These are phyloP conservation scores for Sporothrix mexicana DNA, from an alignment of 2,329 filamentous ascomycete genomes.

Conservation along the genomic window DNA sequence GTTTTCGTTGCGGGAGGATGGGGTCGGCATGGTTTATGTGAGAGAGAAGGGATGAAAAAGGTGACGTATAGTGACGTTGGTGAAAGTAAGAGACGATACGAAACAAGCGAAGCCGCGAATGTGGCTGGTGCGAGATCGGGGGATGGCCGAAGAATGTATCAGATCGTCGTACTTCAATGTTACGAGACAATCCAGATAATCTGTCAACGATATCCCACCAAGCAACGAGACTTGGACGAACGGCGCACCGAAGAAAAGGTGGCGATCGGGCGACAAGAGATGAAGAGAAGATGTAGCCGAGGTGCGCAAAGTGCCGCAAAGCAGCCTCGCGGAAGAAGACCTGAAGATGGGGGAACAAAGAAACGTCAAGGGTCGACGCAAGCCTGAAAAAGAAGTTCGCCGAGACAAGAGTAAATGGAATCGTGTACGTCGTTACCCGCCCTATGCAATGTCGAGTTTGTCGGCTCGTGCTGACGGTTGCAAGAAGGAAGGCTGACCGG, in stretches of 20 bases:
- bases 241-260: background rate
- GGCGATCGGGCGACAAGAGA: background rate
- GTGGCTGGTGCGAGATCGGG: background rate
- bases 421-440: background rate
- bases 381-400: background rate
- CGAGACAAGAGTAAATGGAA: background rate
- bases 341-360: constrained; percentile 12
- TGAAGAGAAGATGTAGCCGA: background rate
- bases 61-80: background rate
- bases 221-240: background rate
- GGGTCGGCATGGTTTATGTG: constrained; percentile 38
- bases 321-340: background rate
- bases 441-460: background rate
- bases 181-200: background rate
- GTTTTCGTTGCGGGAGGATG: constrained; percentile 36
- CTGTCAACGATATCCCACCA: background rate
- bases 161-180: background rate
- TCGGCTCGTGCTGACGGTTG: background rate
- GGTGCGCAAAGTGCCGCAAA: background rate
- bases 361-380: background rate
- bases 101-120: background rate
- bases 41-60: background rate
- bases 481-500: background rate
- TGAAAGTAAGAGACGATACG: background rate
- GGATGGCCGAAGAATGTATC: background rate